Base-by-base conservation (phyloP, 495 filamentous ascomycete species). In the Chaetomium fimeti region DNA sequence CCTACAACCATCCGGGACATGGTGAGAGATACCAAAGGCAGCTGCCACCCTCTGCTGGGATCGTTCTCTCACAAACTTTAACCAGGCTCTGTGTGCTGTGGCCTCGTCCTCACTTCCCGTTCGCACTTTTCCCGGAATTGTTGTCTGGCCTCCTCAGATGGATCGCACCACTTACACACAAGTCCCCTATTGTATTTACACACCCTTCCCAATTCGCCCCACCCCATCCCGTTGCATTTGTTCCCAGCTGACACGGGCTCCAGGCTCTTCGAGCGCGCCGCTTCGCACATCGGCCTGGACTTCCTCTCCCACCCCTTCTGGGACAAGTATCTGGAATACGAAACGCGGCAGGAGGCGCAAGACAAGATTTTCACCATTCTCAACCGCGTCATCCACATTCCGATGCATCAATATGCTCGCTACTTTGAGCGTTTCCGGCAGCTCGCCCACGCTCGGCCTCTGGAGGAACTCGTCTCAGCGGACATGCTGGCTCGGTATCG, bases 321-420 rank as follows among this genome's bases (percentile, higher is more conserved):
- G 94, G 95, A 98, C 71, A 98, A 97, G 77, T 99, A 96, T 69
- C 84, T 98, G 59, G 94, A 97, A 69, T 98, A 92, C 69, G 94
- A 98, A 71, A 92, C 96, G 70, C 87, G 92, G 11, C 78, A 93
- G 54, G 92, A 97, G 71, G 89, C 89, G 0, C 85, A 89, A 36
- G 91, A 96, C 65, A 90, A 87, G 72, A 92, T 98, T 57, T 93
- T 97, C 64, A 84, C 83, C 11, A 91, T 99, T 58, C 82, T 97
- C 32, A 84, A 84, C 53, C 91, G 95, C 42, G 84, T 98, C 51
- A 89, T 97, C 56, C 87, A 91, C 71, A 93, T 99, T 48, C 95
- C 95, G 2, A 91, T 97, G 88, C 93, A 98, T 72, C 92, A 97
- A 74, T 98, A 96, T 81, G 89, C 91, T 20, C 88, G 92, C 13